Evolutionary conservation across 345 rosid genomes (phyloP).

Genomic region (Syzygium aromaticum): DNA sequence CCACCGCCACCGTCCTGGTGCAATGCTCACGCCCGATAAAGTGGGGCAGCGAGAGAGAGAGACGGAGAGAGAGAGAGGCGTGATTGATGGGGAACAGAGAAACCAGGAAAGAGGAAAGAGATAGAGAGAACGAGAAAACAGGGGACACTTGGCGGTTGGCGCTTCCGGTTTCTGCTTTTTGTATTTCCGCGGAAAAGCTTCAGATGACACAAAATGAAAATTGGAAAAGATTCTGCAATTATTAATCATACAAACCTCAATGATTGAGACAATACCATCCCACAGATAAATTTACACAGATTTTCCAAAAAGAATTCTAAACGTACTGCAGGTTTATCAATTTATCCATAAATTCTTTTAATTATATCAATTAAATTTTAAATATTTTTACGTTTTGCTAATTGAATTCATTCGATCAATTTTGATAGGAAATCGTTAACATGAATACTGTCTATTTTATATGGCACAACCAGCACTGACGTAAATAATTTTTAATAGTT

Average conservation of each 20-base stretch:
- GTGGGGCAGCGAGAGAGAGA: not conserved
- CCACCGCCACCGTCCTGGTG: not conserved
- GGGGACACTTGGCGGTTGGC: not conserved
- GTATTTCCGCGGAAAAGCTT: not conserved
- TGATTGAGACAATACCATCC: not conserved
- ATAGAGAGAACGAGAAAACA: not conserved
- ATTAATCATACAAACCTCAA: not conserved
- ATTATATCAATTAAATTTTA: too few relatives aligned
- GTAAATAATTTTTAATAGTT: too few relatives aligned
- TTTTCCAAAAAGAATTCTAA: not conserved
- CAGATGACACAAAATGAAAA: not conserved
- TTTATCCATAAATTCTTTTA: too few relatives aligned
- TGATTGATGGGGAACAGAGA: not conserved
- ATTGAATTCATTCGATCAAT: too few relatives aligned
- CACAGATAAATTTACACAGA: not conserved
- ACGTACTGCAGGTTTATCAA: too few relatives aligned
- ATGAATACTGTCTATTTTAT: accelerated
- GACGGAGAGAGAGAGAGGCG: not conserved
- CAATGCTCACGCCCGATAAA: not conserved
- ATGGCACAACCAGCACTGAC: accelerated
- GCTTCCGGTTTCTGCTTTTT: not conserved
- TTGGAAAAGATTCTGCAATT: not conserved
- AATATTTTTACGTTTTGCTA: too few relatives aligned
- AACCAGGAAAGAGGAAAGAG: not conserved
- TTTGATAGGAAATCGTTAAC: too few relatives aligned